phyloP scores from a whole-genome alignment of 202 grass and related monocot species.

The Saccharum hybrid region DNA sequence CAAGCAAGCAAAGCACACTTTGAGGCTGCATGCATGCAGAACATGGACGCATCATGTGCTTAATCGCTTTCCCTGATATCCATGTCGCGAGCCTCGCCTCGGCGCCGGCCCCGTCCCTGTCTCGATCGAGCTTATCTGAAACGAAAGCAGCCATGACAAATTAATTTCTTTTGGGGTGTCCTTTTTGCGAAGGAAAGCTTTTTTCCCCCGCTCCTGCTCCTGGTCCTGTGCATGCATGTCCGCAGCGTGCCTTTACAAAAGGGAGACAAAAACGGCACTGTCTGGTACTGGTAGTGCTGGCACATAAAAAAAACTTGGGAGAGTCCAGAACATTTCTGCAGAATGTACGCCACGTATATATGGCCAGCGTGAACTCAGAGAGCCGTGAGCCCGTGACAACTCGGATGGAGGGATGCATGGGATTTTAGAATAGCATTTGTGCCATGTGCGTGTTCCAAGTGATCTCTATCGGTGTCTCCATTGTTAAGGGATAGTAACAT shows the following conservation, averaged over 20 bases:
- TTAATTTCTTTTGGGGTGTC: background rate
- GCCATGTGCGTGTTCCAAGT: slow-evolving; percentile 4
- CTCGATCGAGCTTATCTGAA: background rate
- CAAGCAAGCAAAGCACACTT: background rate
- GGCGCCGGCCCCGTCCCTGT: background rate
- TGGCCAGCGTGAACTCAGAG: background rate
- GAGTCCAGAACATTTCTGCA: background rate
- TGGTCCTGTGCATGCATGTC: background rate
- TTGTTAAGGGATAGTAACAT: background rate
- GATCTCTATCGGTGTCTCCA: too few species aligned
- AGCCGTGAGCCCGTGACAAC: background rate
- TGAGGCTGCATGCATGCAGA: background rate
- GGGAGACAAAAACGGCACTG: slow-evolving; percentile 26
- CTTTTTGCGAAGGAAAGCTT: background rate
- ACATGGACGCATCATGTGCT: background rate
- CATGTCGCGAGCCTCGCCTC: background rate
- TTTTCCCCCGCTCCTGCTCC: background rate
- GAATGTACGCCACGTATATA: background rate
- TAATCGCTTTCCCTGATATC: background rate
- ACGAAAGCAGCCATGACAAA: slow-evolving; percentile 8
- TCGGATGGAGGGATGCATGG: background rate
- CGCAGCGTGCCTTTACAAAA: slow-evolving; percentile 37
- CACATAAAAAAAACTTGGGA: background rate
- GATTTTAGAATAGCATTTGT: background rate
- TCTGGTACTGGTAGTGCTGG: background rate